Percentiles rank a stretch among this genome's conserved stretches.
phyloP scores from a whole-genome alignment of 2,329 filamentous ascomycete species.

The Aureobasidium sp. region DNA sequence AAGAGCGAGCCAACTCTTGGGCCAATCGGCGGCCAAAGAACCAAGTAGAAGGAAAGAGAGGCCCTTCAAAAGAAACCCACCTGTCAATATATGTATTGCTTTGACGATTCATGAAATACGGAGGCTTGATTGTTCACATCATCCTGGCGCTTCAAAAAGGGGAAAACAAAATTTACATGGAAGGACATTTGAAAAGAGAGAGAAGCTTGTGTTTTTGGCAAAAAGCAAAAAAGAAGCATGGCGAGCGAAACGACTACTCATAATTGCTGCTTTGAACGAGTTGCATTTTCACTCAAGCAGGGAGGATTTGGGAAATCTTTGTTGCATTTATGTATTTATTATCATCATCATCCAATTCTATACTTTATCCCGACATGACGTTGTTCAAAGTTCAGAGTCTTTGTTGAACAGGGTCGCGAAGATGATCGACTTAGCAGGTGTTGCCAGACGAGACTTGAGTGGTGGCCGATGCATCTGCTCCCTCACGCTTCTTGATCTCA shows the following conservation, averaged over 20 bases:
- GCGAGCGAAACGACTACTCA: background rate
- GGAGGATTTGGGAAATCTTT: background rate
- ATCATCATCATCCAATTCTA: background rate
- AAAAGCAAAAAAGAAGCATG: slow-evolving; percentile 6
- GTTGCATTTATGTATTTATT: slow-evolving; percentile 11
- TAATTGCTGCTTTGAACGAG: background rate
- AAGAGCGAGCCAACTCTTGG: slow-evolving; percentile 16
- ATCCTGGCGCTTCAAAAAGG: background rate
- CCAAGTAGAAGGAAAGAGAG: background rate
- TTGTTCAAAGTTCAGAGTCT: background rate
- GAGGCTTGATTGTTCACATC: background rate
- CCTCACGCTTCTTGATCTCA: slow-evolving; percentile 45
- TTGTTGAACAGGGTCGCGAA: background rate
- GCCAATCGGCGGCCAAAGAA: slow-evolving; percentile 15
- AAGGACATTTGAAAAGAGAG: background rate
- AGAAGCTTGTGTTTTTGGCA: background rate
- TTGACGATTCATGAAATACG: slow-evolving; percentile 12
- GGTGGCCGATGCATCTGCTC: background rate
- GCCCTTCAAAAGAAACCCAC: background rate
- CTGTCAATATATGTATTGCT: background rate
- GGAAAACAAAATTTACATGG: background rate
- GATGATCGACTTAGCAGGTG: background rate
- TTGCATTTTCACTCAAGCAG: background rate
- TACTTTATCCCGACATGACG: background rate
- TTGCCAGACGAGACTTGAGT: slow-evolving; percentile 11